Percentiles rank a stretch among this genome's conserved stretches.
Evolutionary conservation across 2,329 filamentous ascomycete species (phyloP).

Genomic region (Cladosporium velox): DNA sequence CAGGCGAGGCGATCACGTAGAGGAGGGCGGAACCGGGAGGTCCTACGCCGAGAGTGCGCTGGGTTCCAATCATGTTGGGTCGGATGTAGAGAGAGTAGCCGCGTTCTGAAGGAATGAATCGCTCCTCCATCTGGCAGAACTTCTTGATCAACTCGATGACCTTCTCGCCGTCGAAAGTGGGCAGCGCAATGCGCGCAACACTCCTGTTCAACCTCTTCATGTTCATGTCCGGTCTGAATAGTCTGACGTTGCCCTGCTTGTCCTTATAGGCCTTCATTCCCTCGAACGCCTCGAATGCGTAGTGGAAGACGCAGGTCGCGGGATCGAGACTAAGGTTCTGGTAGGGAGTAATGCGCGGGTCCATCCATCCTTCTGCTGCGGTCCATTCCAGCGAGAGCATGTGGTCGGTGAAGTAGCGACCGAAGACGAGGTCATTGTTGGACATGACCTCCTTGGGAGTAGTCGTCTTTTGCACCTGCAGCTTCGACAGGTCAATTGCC

Average conservation of each 20-base stretch:
- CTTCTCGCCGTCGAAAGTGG: constrained; percentile 73
- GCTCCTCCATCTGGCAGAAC: constrained; percentile 77
- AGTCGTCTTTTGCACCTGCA: constrained; percentile 72
- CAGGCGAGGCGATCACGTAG: constrained; percentile 92
- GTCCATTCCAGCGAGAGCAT: constrained; percentile 97
- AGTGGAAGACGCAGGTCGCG: constrained; percentile 96
- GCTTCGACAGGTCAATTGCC: constrained; percentile 74
- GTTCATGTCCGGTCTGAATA: constrained; percentile 95
- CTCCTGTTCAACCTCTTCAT: constrained; percentile 95
- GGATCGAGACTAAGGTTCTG: constrained; percentile 97
- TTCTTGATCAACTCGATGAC: constrained; percentile 80
- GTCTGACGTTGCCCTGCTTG: constrained; percentile 70
- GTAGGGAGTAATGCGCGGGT: constrained; percentile 85
- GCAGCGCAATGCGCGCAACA: constrained; percentile 85
- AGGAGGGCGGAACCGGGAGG: constrained; percentile 90
- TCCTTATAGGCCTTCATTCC: constrained; percentile 99
- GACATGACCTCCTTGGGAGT: constrained; percentile 74
- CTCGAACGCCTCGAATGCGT: constrained; percentile 97
- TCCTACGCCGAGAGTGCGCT: constrained; percentile 87
- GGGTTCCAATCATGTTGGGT: constrained; percentile 96
- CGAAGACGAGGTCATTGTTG: constrained; percentile 84
- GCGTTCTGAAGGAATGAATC: constrained; percentile 78
- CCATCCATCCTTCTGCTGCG: constrained; percentile 76
- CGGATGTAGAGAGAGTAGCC: constrained; percentile 96
- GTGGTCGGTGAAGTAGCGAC: constrained; percentile 91